A percentile compares a stretch with the other conserved stretches of the same genome.
phyloP scores from a whole-genome alignment of 2,329 filamentous ascomycete species.

The Monosporascus sp. region DNA sequence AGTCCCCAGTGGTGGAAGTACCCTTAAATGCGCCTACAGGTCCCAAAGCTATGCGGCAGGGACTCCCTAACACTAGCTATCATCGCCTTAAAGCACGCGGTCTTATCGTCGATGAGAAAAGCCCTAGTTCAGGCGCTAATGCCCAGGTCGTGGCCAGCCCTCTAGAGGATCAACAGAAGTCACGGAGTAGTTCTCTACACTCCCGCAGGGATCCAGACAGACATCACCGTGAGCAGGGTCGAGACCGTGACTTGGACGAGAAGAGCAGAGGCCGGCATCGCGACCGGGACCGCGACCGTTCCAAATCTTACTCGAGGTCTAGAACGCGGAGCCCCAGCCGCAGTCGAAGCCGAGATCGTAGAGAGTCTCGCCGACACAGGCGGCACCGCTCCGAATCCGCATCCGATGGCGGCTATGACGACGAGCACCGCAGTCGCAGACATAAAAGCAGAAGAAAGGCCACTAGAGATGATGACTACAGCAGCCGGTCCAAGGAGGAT shows the following conservation, averaged over 20 bases:
- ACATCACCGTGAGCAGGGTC: slow-evolving; percentile 29
- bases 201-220: slow-evolving; percentile 32
- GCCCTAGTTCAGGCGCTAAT: slow-evolving; percentile 26
- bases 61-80: slow-evolving; percentile 75
- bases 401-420: slow-evolving; percentile 41
- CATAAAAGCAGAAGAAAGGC: slow-evolving; percentile 40
- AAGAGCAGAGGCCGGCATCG: slow-evolving; percentile 18
- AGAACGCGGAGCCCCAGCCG: slow-evolving; percentile 30
- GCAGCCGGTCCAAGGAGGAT: slow-evolving; percentile 32
- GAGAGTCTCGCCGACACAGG: slow-evolving; percentile 44
- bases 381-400: slow-evolving; percentile 49
- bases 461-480: slow-evolving; percentile 40
- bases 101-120: slow-evolving; percentile 36
- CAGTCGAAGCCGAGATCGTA: slow-evolving; percentile 39
- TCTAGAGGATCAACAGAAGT: slow-evolving; percentile 29
- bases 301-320: slow-evolving; percentile 25
- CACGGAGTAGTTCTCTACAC: slow-evolving; percentile 44
- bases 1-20: slow-evolving; percentile 31
- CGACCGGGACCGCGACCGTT: slow-evolving; percentile 26
- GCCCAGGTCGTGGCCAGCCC: slow-evolving; percentile 26
- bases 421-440: slow-evolving; percentile 47
- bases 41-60: slow-evolving; percentile 90
- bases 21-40: slow-evolving; percentile 79
- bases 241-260: slow-evolving; percentile 27
- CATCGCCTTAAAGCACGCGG: slow-evolving; percentile 56